Evolutionary conservation across 2,329 filamentous ascomycete genomes (phyloP).

Genomic region (Incumbomyces lentus): DNA sequence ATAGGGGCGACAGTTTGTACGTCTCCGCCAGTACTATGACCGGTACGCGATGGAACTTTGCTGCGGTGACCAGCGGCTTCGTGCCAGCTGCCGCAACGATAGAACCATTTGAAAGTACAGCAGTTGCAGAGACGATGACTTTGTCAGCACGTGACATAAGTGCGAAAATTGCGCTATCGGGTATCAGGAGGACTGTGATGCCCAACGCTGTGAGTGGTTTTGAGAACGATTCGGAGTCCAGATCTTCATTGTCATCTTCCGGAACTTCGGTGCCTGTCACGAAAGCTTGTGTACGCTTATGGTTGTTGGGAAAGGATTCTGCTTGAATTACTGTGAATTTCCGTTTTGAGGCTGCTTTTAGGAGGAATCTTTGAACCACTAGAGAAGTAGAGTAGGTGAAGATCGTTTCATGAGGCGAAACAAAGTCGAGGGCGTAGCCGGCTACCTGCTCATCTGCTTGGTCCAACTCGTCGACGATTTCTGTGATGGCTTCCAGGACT

Average conservation of each 20-base stretch:
- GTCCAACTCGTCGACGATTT: slow-evolving; percentile 90
- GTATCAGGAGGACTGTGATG: slow-evolving; percentile 71
- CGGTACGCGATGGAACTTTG: slow-evolving; percentile 68
- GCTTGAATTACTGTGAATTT: slow-evolving; percentile 86
- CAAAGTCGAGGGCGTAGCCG: slow-evolving; percentile 76
- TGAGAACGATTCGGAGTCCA: slow-evolving; percentile 47
- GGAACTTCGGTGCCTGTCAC: slow-evolving; percentile 44
- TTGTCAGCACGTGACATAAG: slow-evolving; percentile 95
- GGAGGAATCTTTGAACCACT: slow-evolving; percentile 80
- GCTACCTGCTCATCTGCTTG: slow-evolving; percentile 91
- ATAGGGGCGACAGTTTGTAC: slow-evolving; percentile 87
- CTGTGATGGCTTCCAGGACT: slow-evolving; percentile 84
- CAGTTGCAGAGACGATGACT: slow-evolving; percentile 79
- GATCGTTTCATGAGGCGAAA: slow-evolving; percentile 86
- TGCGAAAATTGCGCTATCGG: slow-evolving; percentile 76
- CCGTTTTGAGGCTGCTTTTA: slow-evolving; percentile 76
- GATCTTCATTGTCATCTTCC: slow-evolving; percentile 31
- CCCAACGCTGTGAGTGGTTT: slow-evolving; percentile 70
- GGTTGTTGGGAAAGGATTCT: slow-evolving; percentile 61
- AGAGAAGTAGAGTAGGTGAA: slow-evolving; percentile 77
- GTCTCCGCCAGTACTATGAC: slow-evolving; percentile 85
- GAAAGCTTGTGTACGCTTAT: slow-evolving; percentile 51
- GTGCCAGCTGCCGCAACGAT: slow-evolving; percentile 78
- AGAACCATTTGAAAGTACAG: slow-evolving; percentile 78
- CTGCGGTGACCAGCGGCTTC: slow-evolving; percentile 70